Base-by-base conservation (phyloP, 2,329 filamentous ascomycete genomes). In the Verticillium nonalfalfae region DNA sequence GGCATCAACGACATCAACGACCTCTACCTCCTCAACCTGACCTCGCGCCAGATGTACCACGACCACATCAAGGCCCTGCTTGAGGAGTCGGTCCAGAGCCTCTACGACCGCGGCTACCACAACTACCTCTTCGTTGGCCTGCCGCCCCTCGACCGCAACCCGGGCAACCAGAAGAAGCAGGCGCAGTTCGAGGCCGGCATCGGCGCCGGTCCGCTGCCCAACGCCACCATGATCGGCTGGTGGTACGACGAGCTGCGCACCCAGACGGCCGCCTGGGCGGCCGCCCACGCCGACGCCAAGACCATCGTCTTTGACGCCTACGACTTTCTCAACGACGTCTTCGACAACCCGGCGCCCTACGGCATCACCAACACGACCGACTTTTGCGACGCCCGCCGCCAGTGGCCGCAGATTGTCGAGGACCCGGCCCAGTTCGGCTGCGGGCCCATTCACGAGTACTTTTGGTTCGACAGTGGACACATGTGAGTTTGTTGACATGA, bases 1-100 rank as follows among this genome's bases (percentile, higher is more conserved):
- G 83, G 81, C 1, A 76, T 85, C 62, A 85, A 85, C 67, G 83
- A 85, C 61, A 81, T 85, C 63, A 76, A 74, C 64, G 82, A 85
- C 66, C 59, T 26, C n/a, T 45, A 58, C 38, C 39, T 34, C 7
- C 57, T 58, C n/a, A 39, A 34, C 38, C 57, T 58, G 7, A 50
- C 57, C 57, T 58, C 57, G 11, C 57, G 57, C 26, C 38, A 45
- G 21, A 21, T 80, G 2, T 65, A 60, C 31, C 59, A 60, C 5
- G 60, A 67, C 18, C 84, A 82, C 66, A 78, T 81, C 7, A 82
- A 85, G 66, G 78, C 79, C 13, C 78, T 85, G 21, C 38, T 58
- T 26, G 26, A 52, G 79, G 35, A 13, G 9, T n/a, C 60, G 2
- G 33, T 60, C 7, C 50, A 77, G 65, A 75, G 78, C 14, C 71